Percentiles rank a stretch among this genome's conserved stretches.
phyloP scores from a whole-genome alignment of 257 asterid genomes.

The Solanum megistacrolobum region DNA sequence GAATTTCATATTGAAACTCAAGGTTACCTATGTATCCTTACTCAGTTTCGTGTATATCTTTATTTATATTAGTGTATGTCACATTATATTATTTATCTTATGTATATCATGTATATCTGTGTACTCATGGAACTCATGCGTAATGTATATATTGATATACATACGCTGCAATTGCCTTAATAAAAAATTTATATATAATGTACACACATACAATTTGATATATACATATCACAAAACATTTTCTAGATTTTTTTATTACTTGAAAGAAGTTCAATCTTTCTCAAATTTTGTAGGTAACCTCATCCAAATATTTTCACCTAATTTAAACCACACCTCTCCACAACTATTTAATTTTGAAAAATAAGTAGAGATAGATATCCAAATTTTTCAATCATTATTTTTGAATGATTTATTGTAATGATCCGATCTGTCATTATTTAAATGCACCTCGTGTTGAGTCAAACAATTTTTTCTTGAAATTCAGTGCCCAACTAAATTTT shows the following conservation, averaged over 20 bases:
- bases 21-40: not conserved
- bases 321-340: not conserved
- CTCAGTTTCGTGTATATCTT: no score
- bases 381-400: not conserved
- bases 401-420: no score
- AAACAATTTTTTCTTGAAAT: no score
- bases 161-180: not conserved
- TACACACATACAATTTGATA: not conserved
- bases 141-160: not conserved
- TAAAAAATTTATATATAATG: not conserved
- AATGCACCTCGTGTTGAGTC: not conserved
- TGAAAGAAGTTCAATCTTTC: not conserved
- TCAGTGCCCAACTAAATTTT: no score
- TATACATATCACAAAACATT: not conserved
- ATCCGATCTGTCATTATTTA: not conserved
- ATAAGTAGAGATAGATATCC: not conserved
- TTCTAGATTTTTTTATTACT: not conserved
- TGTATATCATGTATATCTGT: not conserved
- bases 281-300: not conserved
- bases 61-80: no score
- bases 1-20: not conserved
- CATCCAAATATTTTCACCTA: not conserved
- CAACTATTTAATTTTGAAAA: not conserved
- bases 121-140: not conserved
- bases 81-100: no score